Conservation (phyloP, 208 protist species). For the Acanthamoeba culbertsoni region DNA sequence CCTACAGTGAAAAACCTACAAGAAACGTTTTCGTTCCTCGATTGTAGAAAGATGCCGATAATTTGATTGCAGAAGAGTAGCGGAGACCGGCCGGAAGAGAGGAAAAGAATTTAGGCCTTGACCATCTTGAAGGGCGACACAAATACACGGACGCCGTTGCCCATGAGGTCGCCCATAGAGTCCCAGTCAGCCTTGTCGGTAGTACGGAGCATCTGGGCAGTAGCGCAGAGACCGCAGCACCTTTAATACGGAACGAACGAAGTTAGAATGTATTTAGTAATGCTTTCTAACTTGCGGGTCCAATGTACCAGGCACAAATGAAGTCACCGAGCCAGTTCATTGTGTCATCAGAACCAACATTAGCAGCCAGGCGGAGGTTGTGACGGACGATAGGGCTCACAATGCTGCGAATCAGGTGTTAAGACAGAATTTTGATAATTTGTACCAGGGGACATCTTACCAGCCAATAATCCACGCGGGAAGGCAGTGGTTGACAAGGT, state of each 20-base stretch:
- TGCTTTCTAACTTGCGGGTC: neutral
- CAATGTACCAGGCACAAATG: neutral
- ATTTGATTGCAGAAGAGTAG: neutral
- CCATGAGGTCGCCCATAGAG: neutral
- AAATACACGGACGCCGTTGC: neutral
- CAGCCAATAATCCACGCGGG: neutral
- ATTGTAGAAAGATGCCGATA: neutral
- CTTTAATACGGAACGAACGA: neutral
- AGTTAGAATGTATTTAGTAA: neutral
- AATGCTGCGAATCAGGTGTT: neutral
- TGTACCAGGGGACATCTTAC: neutral
- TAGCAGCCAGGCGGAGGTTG: constrained; percentile 34
- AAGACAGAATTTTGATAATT: neutral
- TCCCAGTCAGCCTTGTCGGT: constrained; percentile 46
- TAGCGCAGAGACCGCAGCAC: constrained; percentile 8
- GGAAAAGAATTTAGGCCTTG: neutral
- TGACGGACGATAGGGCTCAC: neutral
- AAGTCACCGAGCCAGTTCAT: constrained; percentile 45
- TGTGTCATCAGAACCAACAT: neutral
- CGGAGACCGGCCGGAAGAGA: neutral
- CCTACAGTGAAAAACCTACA: neutral
- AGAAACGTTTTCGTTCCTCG: neutral
- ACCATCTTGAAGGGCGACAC: constrained; percentile 31
- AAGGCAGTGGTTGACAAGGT: constrained; percentile 41
- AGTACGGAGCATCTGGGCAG: constrained; percentile 35